phyloP scores from a whole-genome alignment of 2,329 filamentous ascomycete species.

The Leptographium flavum region DNA sequence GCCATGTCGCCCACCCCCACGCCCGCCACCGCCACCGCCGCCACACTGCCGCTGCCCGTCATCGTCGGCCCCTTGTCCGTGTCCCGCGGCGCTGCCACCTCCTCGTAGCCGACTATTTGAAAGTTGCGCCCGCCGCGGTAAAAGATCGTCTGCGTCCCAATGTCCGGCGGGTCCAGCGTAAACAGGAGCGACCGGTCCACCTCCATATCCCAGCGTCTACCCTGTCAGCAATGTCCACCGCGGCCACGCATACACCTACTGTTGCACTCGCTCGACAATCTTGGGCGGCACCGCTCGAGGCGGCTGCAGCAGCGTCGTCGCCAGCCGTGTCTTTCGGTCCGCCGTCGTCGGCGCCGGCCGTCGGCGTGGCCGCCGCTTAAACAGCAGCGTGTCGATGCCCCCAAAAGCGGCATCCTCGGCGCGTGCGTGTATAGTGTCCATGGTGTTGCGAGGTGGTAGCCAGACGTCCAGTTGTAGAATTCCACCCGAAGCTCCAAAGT shows the following conservation, averaged over 20 bases:
- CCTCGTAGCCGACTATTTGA: slow-evolving; percentile 81
- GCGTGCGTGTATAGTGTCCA: slow-evolving; percentile 2
- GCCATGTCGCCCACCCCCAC: slow-evolving; percentile 78
- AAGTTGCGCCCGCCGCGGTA: slow-evolving; percentile 84
- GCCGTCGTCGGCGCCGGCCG: neutral
- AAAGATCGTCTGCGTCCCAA: slow-evolving; percentile 87
- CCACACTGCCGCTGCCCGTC: slow-evolving; percentile 35
- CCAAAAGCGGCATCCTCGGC: slow-evolving; percentile 1
- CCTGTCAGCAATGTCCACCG: neutral
- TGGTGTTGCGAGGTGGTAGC: too few relatives aligned
- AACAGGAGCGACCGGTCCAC: slow-evolving; percentile 75
- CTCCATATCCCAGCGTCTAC: slow-evolving; percentile 59
- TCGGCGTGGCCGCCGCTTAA: slow-evolving; percentile 4
- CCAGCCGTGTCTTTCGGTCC: slow-evolving; percentile 54
- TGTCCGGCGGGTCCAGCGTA: slow-evolving; percentile 77
- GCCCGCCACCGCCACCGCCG: slow-evolving; percentile 85
- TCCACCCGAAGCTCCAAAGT: too few relatives aligned
- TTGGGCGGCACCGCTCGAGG: slow-evolving; percentile 64
- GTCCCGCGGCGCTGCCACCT: slow-evolving; percentile 85
- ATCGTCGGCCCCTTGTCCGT: slow-evolving; percentile 46
- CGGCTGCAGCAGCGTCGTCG: slow-evolving; percentile 65
- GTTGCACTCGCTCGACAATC: slow-evolving; percentile 83
- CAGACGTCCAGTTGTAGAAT: too few relatives aligned
- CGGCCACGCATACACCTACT: slow-evolving; percentile 27
- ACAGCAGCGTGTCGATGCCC: slow-evolving; percentile 8